Evolutionary conservation across 495 filamentous ascomycete species (phyloP), one percentile per base, ranked within the genome.

Genomic region (Aspergillus leporis): DNA sequence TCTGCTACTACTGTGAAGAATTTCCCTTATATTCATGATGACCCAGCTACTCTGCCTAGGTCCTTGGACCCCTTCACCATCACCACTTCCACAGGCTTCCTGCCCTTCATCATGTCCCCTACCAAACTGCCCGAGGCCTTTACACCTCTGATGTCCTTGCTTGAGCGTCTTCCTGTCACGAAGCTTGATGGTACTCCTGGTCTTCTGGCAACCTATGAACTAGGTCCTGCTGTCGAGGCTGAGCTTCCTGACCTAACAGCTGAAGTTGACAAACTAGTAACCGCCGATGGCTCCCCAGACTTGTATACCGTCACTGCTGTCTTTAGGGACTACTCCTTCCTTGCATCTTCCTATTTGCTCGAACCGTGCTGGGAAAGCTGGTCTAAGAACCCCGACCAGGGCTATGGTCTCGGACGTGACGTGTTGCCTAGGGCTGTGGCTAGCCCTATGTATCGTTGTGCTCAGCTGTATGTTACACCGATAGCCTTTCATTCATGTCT

Each of bases 261-360:
- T 4, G 78, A 81, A 59, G 78, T 95, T 50, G 85, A 90, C 61
- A 87, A 87, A 68, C 86, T 92, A 61, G 62, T 72, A 22, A 63
- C 74, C 16, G 48, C 66, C 21, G 74, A 78, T 61, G 74, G 74
- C 2, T 74, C 76, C 38, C 72, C 79, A 51, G 86, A 96, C 70
- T 78, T 92, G 19, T 87, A 86, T 18, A 76, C 88, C 30, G 81
- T 93, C 78, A 90, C 90, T 67, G 92, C 91, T 28, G 74, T 93
- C 54, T 96, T 95, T 72, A 79, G 92, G 23, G 92, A 96, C 75
- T 96, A 96, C 69, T 87, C 88, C 25, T 97, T 95, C 76, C 75
- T 96, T 4, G 90, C 91, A 1, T 93, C 89, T 14, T 88, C 92
- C 0, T 96, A 94, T 68, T 78, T 97, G 16, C 82, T 97, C n/a